Percentiles rank a stretch among this genome's conserved stretches.
Conservation (phyloP, 169 alveolate genomes). For the Babesia bovis region DNA sequence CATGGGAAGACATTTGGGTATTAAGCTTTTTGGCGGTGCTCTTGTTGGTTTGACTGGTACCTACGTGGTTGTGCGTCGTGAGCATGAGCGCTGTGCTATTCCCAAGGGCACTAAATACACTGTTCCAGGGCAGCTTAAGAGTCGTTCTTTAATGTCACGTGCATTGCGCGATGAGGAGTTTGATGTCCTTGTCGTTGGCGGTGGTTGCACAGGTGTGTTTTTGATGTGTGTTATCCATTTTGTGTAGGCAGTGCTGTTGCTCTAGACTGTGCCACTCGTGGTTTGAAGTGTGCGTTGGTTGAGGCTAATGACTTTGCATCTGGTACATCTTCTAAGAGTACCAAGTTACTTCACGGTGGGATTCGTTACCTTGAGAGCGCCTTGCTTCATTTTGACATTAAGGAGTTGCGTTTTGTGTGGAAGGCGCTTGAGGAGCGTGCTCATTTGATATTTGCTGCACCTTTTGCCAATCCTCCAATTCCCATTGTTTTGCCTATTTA, state of each 20-base stretch:
- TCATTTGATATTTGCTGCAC: slow-evolving; percentile 84
- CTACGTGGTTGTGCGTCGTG: slow-evolving; percentile 54
- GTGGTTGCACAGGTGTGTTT: slow-evolving; percentile 86
- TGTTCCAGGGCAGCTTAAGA: slow-evolving; percentile 46
- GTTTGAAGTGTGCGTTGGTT: slow-evolving; percentile 88
- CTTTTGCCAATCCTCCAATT: slow-evolving; percentile 84
- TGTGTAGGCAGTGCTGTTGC: slow-evolving; percentile 84
- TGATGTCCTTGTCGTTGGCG: slow-evolving; percentile 89
- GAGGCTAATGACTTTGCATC: slow-evolving; percentile 90
- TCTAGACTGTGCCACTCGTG: slow-evolving; percentile 91
- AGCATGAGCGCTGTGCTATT: slow-evolving; percentile 69
- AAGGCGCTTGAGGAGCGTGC: slow-evolving; percentile 92
- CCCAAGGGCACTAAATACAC: slow-evolving; percentile 70
- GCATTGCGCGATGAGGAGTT: slow-evolving; percentile 69
- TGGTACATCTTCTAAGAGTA: slow-evolving; percentile 91
- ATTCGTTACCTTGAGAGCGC: slow-evolving; percentile 90
- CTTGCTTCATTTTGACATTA: slow-evolving; percentile 73
- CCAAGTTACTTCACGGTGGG: slow-evolving; percentile 95
- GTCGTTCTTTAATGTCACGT: slow-evolving; percentile 71
- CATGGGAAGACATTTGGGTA: slow-evolving; percentile 39
- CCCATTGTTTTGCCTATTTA: slow-evolving; percentile 86
- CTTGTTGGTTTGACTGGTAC: slow-evolving; percentile 60
- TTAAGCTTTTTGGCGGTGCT: slow-evolving; percentile 54
- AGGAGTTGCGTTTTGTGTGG: slow-evolving; percentile 83
- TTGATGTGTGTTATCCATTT: slow-evolving; percentile 8